Conservation (phyloP, 2,329 filamentous ascomycete species). For the Penicillium sp. region DNA sequence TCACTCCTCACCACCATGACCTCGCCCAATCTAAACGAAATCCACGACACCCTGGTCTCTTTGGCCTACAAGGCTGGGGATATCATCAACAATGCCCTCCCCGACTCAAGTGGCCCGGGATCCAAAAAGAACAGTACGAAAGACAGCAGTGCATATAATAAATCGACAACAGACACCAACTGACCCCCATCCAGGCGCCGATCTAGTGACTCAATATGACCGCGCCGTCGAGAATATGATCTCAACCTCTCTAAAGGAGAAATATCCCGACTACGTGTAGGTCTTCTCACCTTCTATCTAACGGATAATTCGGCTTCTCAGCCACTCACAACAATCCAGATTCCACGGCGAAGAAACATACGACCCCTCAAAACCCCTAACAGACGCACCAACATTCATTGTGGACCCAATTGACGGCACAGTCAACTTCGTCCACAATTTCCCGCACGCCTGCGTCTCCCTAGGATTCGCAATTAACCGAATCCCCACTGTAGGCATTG, state of each 20-base stretch:
- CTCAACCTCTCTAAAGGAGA: constrained; percentile 53
- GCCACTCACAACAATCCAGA: constrained; percentile 23
- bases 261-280: constrained; percentile 59
- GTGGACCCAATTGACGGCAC: constrained; percentile 69
- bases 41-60: constrained; percentile 47
- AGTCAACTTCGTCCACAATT: constrained; percentile 67
- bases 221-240: constrained; percentile 64
- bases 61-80: constrained; percentile 47
- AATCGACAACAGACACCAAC: background rate
- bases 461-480: constrained; percentile 59
- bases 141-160: constrained; percentile 5
- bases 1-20: constrained; percentile 11
- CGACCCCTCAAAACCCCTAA: constrained; percentile 57
- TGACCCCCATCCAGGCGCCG: constrained; percentile 50
- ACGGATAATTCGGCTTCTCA: no score
- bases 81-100: constrained; percentile 49
- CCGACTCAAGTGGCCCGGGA: constrained; percentile 38
- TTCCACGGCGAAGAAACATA: constrained; percentile 67
- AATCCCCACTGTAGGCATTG: constrained; percentile 60
- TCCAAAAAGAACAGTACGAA: constrained; percentile 55
- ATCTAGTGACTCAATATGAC: constrained; percentile 68
- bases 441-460: constrained; percentile 63
- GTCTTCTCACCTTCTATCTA: constrained; percentile 18
- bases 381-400: constrained; percentile 61
- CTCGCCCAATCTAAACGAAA: constrained; percentile 38